Evolutionary conservation across 2,329 filamentous ascomycete genomes (phyloP).

Genomic region (Fusarium clavum): DNA sequence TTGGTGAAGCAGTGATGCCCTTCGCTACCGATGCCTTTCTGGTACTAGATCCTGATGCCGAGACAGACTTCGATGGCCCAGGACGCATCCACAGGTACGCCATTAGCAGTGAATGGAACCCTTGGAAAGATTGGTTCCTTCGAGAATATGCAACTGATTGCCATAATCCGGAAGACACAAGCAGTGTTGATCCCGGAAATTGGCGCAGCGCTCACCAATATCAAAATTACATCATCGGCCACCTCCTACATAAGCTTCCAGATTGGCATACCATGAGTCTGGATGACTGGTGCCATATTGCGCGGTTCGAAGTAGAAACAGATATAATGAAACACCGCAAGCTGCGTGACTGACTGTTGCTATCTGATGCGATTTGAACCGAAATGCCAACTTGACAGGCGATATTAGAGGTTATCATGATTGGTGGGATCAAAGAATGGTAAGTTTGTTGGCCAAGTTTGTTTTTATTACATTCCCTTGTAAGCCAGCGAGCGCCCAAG

Average conservation of each 20-base stretch:
- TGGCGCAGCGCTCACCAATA: not conserved
- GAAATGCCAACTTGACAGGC: not conserved
- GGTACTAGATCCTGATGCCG: not conserved
- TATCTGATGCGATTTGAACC: not conserved
- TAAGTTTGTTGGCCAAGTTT: not conserved
- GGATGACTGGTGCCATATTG: slow-evolving; percentile 4
- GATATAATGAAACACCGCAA: not conserved
- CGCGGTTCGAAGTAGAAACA: not conserved
- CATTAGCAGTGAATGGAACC: not conserved
- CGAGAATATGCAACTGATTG: not conserved
- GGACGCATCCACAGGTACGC: slow-evolving; percentile 12
- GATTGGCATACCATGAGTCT: slow-evolving; percentile 1
- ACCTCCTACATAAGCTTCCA: not conserved
- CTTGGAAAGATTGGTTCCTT: slow-evolving; percentile 4
- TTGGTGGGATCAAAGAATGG: not conserved
- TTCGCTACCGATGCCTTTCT: not conserved
- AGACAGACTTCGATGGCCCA: not conserved
- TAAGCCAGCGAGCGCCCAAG: not conserved
- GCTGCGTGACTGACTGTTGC: not conserved
- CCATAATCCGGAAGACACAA: not conserved
- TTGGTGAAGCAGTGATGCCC: slow-evolving; percentile 4
- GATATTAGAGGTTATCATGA: not conserved
- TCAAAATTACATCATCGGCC: not conserved
- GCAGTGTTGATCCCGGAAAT: not conserved
- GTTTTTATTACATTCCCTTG: not conserved